Evolutionary conservation across 2,329 filamentous ascomycete species (phyloP).

Genomic region (Curvularia sp.): DNA sequence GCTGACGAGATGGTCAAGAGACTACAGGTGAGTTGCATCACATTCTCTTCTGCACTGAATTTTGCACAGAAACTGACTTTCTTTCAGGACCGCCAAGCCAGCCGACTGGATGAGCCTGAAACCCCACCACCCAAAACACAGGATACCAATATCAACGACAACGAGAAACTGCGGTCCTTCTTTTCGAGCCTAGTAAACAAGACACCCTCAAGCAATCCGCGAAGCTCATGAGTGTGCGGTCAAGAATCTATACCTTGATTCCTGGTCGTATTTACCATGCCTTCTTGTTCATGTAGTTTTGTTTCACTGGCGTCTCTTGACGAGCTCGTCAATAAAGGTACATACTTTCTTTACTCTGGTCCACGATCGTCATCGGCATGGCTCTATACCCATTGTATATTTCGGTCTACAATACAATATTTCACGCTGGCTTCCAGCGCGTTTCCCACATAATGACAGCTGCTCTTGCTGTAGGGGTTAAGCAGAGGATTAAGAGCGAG

Average conservation of each 20-base stretch:
- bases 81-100: constrained; percentile 49
- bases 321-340: not conserved
- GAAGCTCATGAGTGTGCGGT: constrained; percentile 21
- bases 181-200: constrained; percentile 50
- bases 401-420: constrained; percentile 20
- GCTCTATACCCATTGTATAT: constrained; percentile 34
- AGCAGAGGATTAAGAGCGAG: not conserved
- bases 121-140: constrained; percentile 34
- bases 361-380: constrained; percentile 24
- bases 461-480: not conserved
- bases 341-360: constrained; percentile 11
- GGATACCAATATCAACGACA: constrained; percentile 46
- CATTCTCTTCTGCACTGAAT: not conserved
- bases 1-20: constrained; percentile 91
- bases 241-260: not conserved
- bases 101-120: constrained; percentile 38
- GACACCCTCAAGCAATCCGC: constrained; percentile 35
- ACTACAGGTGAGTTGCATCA: constrained; percentile 69
- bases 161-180: constrained; percentile 51
- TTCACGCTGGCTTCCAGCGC: not conserved
- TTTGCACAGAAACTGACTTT: constrained; percentile 18
- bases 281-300: constrained; percentile 3
- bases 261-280: not conserved
- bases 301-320: constrained; percentile 5
- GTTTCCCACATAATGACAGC: not conserved